Percentiles rank a stretch among this genome's conserved stretches.
Evolutionary conservation across 2,329 filamentous ascomycete species (phyloP).

Genomic region (Colletotrichum incanum): DNA sequence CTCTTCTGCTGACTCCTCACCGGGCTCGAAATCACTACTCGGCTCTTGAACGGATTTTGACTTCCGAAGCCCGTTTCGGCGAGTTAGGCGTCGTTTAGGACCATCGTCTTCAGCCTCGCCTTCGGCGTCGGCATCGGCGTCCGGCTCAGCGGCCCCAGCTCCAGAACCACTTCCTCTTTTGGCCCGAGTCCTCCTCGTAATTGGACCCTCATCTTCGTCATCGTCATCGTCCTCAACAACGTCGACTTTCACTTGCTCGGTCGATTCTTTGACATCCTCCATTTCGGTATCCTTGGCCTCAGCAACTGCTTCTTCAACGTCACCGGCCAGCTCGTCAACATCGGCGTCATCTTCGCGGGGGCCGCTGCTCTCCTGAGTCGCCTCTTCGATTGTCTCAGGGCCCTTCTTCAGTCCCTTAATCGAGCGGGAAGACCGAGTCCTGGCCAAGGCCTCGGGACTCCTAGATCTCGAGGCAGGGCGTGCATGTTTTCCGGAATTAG

Average conservation of each 20-base stretch:
- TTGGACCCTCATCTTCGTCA: conserved; percentile 65
- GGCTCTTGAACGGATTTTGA: conserved; percentile 67
- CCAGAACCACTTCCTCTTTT: conserved; percentile 51
- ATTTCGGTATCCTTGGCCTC: conserved; percentile 44
- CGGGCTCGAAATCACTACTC: conserved; percentile 75
- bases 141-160: conserved; percentile 49
- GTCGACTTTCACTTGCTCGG: conserved; percentile 52
- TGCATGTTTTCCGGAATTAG: conserved; percentile 73
- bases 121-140: conserved; percentile 48
- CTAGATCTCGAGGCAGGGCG: conserved; percentile 63
- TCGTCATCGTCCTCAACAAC: conserved; percentile 56
- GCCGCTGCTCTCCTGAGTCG: conserved; percentile 67
- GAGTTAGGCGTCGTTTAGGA: conserved; percentile 65
- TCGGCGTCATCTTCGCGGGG: conserved; percentile 54
- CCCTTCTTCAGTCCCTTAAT: conserved; percentile 66
- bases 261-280: conserved; percentile 49
- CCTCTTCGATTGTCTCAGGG: conserved; percentile 67
- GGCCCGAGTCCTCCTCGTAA: conserved; percentile 63
- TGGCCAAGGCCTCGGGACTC: conserved; percentile 68
- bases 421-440: conserved; percentile 64
- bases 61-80: conserved; percentile 59
- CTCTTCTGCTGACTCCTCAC: conserved; percentile 71
- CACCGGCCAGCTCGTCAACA: conserved; percentile 56
- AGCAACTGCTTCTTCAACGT: conserved; percentile 49
- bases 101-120: conserved; percentile 48